Conservation (phyloP, 139 green algal genomes). For the Chlamydomonas urium region DNA sequence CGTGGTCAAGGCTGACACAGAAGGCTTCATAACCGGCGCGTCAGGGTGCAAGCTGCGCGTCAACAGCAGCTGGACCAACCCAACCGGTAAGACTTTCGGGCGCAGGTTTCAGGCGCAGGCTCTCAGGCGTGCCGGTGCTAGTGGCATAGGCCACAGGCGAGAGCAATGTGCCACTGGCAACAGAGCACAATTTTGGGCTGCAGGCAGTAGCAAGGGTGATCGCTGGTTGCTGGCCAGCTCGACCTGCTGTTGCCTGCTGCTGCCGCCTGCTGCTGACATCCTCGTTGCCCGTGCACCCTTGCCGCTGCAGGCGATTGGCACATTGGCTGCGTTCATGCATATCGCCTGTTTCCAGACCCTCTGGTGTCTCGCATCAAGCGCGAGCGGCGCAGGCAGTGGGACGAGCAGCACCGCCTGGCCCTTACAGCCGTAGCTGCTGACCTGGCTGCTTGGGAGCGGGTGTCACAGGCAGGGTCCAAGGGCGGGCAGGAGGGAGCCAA, state of each 20-base stretch:
- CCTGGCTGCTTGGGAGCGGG: constrained; percentile 29
- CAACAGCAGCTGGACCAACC: constrained; percentile 81
- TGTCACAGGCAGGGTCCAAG: background rate
- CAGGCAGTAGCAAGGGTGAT: no score
- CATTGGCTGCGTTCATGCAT: constrained; percentile 71
- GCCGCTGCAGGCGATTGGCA: constrained; percentile 57
- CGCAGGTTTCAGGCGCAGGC: no score
- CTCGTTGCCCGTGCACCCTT: background rate
- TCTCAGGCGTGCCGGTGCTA: no score
- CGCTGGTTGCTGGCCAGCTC: no score
- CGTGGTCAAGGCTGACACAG: constrained; percentile 51
- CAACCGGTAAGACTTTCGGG: constrained; percentile 46
- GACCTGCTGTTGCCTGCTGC: no score
- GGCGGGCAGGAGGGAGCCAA: background rate
- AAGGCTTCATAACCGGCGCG: constrained; percentile 58
- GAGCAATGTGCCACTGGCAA: no score
- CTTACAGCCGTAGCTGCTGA: constrained; percentile 47
- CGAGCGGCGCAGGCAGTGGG: constrained; percentile 59
- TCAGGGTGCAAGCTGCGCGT: constrained; percentile 53
- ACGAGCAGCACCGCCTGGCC: constrained; percentile 35
- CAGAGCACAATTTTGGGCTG: no score
- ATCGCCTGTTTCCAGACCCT: constrained; percentile 62
- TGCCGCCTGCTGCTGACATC: background rate
- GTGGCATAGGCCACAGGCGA: no score
- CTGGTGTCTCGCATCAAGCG: constrained; percentile 37